Percentiles rank a stretch among this genome's conserved stretches.
Conservation (phyloP, 768 basidiomycete species). For the Kwoniella sp. region DNA sequence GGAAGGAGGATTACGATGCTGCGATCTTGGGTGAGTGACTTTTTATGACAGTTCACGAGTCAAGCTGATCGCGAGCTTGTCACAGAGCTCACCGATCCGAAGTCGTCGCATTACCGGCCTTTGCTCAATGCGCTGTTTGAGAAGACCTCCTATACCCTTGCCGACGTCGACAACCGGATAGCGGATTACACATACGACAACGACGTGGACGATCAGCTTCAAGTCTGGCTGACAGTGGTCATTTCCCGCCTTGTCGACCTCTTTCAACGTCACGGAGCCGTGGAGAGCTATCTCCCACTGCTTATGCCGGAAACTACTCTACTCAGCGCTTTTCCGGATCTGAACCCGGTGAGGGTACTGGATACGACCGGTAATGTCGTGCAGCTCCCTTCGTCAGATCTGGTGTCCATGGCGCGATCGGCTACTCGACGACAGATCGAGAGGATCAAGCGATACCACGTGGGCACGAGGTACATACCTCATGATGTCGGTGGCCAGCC, state of each 20-base stretch:
- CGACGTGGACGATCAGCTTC: slow-evolving; percentile 66
- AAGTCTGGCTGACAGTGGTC: slow-evolving; percentile 65
- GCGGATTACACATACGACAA: slow-evolving; percentile 71
- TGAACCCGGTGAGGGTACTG: slow-evolving; percentile 66
- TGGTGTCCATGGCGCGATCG: slow-evolving; percentile 42
- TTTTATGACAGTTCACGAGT: not conserved
- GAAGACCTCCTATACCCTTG: slow-evolving; percentile 52
- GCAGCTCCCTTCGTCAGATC: slow-evolving; percentile 38
- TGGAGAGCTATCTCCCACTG: slow-evolving; percentile 80
- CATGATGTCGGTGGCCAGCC: slow-evolving; percentile 42
- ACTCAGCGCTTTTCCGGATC: slow-evolving; percentile 57
- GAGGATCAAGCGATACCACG: slow-evolving; percentile 47
- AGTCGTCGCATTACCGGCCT: slow-evolving; percentile 74
- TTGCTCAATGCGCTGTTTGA: slow-evolving; percentile 74
- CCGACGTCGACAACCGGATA: slow-evolving; percentile 54
- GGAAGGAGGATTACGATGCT: slow-evolving; percentile 79
- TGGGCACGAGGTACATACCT: slow-evolving; percentile 36
- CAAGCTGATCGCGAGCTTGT: too few species aligned
- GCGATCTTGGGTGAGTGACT: slow-evolving; percentile 62
- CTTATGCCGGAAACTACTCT: slow-evolving; percentile 62
- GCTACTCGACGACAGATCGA: slow-evolving; percentile 41
- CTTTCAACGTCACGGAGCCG: slow-evolving; percentile 83
- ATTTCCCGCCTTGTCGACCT: slow-evolving; percentile 70
- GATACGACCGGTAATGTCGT: slow-evolving; percentile 55
- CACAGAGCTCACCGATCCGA: slow-evolving; percentile 57